A percentile compares a stretch with the other conserved stretches of the same genome.
These are phyloP conservation scores for Xerocomus potaroensis DNA, from an alignment of 768 basidiomycete species.

Conservation along the genomic window DNA sequence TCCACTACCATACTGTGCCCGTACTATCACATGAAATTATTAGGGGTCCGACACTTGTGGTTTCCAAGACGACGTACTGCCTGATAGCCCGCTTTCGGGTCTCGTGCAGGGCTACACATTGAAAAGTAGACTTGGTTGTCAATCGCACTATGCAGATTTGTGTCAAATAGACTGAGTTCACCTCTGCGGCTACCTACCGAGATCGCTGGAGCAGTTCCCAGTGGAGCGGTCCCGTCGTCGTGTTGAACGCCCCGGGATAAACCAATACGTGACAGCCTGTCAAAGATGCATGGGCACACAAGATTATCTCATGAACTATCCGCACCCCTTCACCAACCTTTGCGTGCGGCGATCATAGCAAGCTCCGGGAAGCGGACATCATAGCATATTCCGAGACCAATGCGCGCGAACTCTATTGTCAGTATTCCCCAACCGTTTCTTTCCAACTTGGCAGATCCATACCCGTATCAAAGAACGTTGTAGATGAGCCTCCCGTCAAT, in stretches of 20 bases:
- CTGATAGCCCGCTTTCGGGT: slow-evolving; percentile 78
- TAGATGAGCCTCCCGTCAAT: slow-evolving; percentile 66
- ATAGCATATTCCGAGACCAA: slow-evolving; percentile 96
- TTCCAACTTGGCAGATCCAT: slow-evolving; percentile 5
- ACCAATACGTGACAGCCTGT: slow-evolving; percentile 83
- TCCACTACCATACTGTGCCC: slow-evolving; percentile 91
- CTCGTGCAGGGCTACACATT: slow-evolving; percentile 94
- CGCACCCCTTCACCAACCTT: slow-evolving; percentile 46
- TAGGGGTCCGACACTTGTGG: neutral
- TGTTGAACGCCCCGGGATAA: slow-evolving; percentile 94
- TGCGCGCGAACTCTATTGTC: slow-evolving; percentile 82
- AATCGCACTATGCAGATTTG: slow-evolving; percentile 59
- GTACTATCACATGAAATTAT: slow-evolving; percentile 48
- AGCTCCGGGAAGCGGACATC: slow-evolving; percentile 94
- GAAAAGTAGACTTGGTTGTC: slow-evolving; percentile 97
- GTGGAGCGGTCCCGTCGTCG: slow-evolving; percentile 92
- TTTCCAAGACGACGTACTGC: slow-evolving; percentile 50
- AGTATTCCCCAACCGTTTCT: neutral
- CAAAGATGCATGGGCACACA: slow-evolving; percentile 2
- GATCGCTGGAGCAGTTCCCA: slow-evolving; percentile 91
- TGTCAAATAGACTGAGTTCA: slow-evolving; percentile 5
- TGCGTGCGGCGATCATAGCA: slow-evolving; percentile 83
- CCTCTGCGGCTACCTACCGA: slow-evolving; percentile 41
- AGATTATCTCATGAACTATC: neutral
- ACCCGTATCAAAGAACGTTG: slow-evolving; percentile 90